phyloP scores from a whole-genome alignment of 768 basidiomycete genomes.

The Wakefieldia striispora region DNA sequence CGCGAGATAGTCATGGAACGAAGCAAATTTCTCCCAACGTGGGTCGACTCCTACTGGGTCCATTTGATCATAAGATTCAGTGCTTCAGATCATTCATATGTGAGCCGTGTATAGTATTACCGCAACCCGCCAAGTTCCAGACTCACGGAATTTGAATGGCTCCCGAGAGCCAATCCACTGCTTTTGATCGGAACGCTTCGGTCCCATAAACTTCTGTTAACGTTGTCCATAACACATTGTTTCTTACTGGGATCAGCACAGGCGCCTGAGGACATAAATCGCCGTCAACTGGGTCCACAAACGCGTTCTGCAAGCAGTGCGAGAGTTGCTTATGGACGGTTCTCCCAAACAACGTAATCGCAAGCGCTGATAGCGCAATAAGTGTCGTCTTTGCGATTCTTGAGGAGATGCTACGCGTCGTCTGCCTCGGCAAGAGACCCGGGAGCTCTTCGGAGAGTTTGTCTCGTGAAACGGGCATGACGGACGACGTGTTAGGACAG shows the following conservation, averaged over 20 bases:
- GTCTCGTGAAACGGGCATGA: slow-evolving; percentile 14
- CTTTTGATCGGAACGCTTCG: slow-evolving; percentile 34
- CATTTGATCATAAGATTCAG: slow-evolving; percentile 52
- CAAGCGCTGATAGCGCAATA: slow-evolving; percentile 18
- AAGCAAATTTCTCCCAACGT: slow-evolving; percentile 52
- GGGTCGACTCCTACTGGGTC: slow-evolving; percentile 45
- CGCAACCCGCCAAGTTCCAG: not conserved
- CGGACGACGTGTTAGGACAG: not conserved
- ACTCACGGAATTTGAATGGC: slow-evolving; percentile 42
- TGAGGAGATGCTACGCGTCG: slow-evolving; percentile 3
- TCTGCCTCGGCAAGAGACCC: slow-evolving; percentile 6
- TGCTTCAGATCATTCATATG: slow-evolving; percentile 32
- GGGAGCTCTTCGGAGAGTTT: slow-evolving; percentile 13
- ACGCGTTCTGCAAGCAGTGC: not conserved
- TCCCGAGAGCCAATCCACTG: slow-evolving; percentile 37
- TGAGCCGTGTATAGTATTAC: slow-evolving; percentile 1
- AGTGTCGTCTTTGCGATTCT: slow-evolving; percentile 8
- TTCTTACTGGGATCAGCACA: slow-evolving; percentile 33
- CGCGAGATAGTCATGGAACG: slow-evolving; percentile 55
- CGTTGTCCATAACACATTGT: slow-evolving; percentile 32
- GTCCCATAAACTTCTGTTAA: slow-evolving; percentile 32
- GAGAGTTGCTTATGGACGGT: slow-evolving; percentile 3
- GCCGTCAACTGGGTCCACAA: not conserved
- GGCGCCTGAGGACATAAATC: slow-evolving; percentile 36
- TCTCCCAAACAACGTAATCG: slow-evolving; percentile 12